Evolutionary conservation across 768 basidiomycete species (phyloP), one percentile per base, ranked within the genome.

Genomic region (Phylloporus sp.): DNA sequence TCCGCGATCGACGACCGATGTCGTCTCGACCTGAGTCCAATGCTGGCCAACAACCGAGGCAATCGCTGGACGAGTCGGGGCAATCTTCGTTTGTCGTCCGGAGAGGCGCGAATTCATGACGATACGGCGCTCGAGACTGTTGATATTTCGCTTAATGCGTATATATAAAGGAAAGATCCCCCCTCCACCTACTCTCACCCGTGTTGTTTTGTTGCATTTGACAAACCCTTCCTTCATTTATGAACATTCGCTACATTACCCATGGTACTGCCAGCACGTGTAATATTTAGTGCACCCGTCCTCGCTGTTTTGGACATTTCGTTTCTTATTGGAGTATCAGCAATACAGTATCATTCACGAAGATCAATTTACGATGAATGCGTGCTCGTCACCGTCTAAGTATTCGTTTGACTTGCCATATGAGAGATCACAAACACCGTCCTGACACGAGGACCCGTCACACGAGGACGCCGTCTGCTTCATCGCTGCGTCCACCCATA

Each of bases 1-100:
- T 85, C 39, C 74, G 82, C n/a, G 81, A 80, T 60, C 69, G 68
- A 50, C 64, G 63, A 33, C 71, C 76, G 22, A 74, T 72, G 55
- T 42, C 66, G 26, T 35, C 59, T 26, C 61, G 51, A 41, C 61
- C 60, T 7, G 56, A 65, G 46, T 49, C 46, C 4, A 57, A 54
- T 18, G 35, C 26, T 27, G 48, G 49, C 11, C 65, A 55, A 18
- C 59, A 52, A 54, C 48, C 55, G 6, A 56, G 64, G 4, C 57
- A 65, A 36, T 65, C 64, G 13, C 43, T 65, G 32, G 64, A 67
- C 36, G 64, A 64, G 27, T 55, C 64, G 11, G 45, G 60, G n/a
- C 58, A 53, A 42, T 28, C 53, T 18, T 53, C 69, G 21, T 66
- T 66, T 26, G 37, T 48, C 8, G 65, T 61, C n/a, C 39, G 63